Conservation (phyloP, 2,329 filamentous ascomycete species). For the Raffaelea deltoideospora region DNA sequence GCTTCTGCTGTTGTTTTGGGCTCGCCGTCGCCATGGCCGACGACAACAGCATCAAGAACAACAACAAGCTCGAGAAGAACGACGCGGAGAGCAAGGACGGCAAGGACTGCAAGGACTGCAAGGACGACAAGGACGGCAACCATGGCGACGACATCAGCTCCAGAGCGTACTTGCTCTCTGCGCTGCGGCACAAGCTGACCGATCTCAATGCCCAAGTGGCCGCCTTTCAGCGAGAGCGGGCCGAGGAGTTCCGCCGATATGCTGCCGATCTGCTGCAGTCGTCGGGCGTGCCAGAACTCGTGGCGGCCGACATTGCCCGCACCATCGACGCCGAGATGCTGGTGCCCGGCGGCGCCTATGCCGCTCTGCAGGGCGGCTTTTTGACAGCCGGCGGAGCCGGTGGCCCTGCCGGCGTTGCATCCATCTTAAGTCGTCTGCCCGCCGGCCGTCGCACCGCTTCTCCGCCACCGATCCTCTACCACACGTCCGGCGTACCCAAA, state of each 20-base stretch:
- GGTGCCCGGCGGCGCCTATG: conserved; percentile 21
- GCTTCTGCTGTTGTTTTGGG: no score
- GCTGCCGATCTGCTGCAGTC: conserved; percentile 33
- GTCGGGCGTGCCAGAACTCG: no score
- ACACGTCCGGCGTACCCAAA: conserved; percentile 20
- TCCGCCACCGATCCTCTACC: conserved; percentile 24
- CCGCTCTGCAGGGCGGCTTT: conserved; percentile 21
- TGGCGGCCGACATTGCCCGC: conserved; percentile 30
- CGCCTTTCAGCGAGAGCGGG: conserved; percentile 40
- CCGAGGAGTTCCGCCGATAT: conserved; percentile 40
- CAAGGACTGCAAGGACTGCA: no score
- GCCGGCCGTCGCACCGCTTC: conserved; percentile 12
- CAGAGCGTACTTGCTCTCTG: no score
- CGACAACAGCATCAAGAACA: conserved; percentile 28
- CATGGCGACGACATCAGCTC: no score
- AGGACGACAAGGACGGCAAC: no score
- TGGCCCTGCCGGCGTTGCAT: not conserved
- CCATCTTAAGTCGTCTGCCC: conserved; percentile 4
- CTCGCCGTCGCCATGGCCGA: conserved; percentile 11
- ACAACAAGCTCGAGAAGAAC: no score
- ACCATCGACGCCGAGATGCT: conserved; percentile 26
- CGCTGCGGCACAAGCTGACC: conserved; percentile 36
- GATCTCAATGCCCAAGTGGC: conserved; percentile 43
- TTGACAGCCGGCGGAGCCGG: conserved; percentile 15
- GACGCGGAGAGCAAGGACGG: no score